A percentile compares a stretch with the other conserved stretches of the same genome.
Conservation (phyloP, 345 rosid genomes). For the Populus davidiana region DNA sequence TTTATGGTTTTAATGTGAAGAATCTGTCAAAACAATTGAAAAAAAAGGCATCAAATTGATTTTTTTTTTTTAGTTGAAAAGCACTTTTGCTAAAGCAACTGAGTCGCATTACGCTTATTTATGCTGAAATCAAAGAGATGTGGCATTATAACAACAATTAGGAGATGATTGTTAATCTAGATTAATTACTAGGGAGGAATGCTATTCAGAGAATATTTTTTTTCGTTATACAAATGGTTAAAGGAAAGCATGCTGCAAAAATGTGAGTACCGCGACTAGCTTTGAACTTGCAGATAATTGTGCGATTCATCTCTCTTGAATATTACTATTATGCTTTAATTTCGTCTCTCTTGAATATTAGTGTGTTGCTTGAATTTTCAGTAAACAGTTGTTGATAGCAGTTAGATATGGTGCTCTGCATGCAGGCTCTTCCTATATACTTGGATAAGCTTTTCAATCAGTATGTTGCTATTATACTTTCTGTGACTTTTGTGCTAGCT, state of each 20-base stretch:
- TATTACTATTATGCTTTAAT: background rate
- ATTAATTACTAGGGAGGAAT: background rate
- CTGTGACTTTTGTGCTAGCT: conserved; percentile 82
- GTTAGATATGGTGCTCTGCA: conserved; percentile 10
- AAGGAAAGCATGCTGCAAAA: background rate
- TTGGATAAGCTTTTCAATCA: conserved; percentile 90
- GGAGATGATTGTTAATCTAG: background rate
- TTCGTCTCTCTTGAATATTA: background rate
- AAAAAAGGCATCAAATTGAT: no score
- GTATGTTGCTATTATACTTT: conserved; percentile 80
- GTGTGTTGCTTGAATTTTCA: background rate
- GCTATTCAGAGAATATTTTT: no score
- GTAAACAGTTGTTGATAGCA: background rate
- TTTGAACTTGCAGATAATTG: background rate
- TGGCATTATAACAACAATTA: background rate
- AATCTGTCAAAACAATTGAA: no score
- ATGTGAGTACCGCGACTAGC: background rate
- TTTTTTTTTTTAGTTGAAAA: no score
- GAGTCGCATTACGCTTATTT: no score
- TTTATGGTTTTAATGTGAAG: no score
- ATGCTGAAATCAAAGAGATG: background rate
- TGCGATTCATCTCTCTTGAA: background rate
- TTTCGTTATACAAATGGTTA: background rate
- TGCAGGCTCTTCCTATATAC: conserved; percentile 92
- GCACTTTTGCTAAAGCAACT: no score